Percentiles rank a stretch among this genome's conserved stretches.
Evolutionary conservation across 2,329 filamentous ascomycete genomes (phyloP).

Genomic region (Cercospora brassicicola): DNA sequence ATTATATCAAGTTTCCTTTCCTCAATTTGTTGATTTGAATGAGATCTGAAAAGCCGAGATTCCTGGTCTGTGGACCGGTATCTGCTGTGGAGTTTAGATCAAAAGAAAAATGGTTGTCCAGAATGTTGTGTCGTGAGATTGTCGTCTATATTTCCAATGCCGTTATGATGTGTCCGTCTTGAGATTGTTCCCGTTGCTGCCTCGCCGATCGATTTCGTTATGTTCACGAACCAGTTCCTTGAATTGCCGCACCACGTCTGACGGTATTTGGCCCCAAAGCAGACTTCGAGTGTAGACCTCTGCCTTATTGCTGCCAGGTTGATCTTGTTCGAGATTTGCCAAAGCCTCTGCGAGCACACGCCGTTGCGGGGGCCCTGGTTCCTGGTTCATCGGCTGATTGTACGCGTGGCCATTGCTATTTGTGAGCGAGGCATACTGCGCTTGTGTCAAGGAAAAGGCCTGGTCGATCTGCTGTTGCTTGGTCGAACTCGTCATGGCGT

Average conservation of each 20-base stretch:
- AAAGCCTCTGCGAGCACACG: constrained; percentile 80
- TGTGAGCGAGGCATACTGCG: constrained; percentile 84
- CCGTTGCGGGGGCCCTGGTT: constrained; percentile 45
- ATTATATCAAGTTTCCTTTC: background rate
- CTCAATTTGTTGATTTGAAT: background rate
- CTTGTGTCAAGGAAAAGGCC: constrained; percentile 78
- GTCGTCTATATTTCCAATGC: constrained; percentile 17
- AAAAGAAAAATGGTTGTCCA: constrained; percentile 15
- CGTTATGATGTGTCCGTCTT: constrained; percentile 23
- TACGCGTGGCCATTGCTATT: constrained; percentile 67
- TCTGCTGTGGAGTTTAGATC: constrained; percentile 22
- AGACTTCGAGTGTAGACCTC: constrained; percentile 92
- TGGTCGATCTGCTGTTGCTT: constrained; percentile 86
- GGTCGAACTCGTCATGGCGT: constrained; percentile 59
- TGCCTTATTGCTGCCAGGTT: constrained; percentile 55
- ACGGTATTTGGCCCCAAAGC: constrained; percentile 90
- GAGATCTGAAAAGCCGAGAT: constrained; percentile 6
- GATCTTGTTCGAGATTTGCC: constrained; percentile 69
- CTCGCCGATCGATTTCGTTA: constrained; percentile 32
- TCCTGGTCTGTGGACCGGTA: constrained; percentile 22
- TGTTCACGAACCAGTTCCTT: constrained; percentile 80
- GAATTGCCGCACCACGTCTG: constrained; percentile 89
- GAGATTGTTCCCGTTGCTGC: constrained; percentile 23
- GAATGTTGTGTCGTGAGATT: constrained; percentile 18
- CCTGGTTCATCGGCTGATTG: constrained; percentile 33